These are phyloP conservation scores for Aureobasidium sp. DNA, from an alignment of 2,329 filamentous ascomycete species.

Conservation along the genomic window DNA sequence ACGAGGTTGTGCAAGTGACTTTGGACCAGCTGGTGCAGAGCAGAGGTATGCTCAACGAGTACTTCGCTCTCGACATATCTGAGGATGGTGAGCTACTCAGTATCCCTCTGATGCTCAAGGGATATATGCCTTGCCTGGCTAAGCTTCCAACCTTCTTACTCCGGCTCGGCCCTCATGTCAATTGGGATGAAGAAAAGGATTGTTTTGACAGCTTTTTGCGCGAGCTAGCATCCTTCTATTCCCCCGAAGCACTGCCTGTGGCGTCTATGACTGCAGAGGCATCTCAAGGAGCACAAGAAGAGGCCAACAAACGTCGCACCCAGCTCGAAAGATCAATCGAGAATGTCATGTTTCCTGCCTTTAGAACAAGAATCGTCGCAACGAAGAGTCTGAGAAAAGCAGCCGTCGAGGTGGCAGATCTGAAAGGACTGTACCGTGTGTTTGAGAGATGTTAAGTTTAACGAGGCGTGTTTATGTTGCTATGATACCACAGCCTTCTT, in stretches of 20 bases:
- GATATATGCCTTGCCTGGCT: constrained; percentile 74
- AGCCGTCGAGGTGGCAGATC: constrained; percentile 78
- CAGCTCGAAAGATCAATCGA: constrained; percentile 73
- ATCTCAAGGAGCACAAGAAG: constrained; percentile 32
- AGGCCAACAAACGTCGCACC: constrained; percentile 32
- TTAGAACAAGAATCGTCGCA: constrained; percentile 73
- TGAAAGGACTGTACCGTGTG: constrained; percentile 87
- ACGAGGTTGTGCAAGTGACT: constrained; percentile 58
- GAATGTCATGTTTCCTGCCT: constrained; percentile 80
- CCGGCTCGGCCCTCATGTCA: constrained; percentile 75
- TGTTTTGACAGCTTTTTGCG: constrained; percentile 82
- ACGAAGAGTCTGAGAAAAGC: constrained; percentile 69
- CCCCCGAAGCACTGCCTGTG: constrained; percentile 69
- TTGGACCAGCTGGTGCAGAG: constrained; percentile 61
- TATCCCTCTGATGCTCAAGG: constrained; percentile 79
- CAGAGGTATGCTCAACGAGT: constrained; percentile 82
- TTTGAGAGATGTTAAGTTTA: constrained; percentile 76
- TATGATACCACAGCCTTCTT: constrained; percentile 1
- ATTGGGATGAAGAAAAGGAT: constrained; percentile 75
- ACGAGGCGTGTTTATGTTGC: neutral
- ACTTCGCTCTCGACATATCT: constrained; percentile 80
- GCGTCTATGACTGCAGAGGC: constrained; percentile 39
- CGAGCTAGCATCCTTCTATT: constrained; percentile 84
- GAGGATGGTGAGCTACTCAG: constrained; percentile 66
- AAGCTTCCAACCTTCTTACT: constrained; percentile 88